Evolutionary conservation across 2,329 filamentous ascomycete species (phyloP), one percentile per base, ranked within the genome.

Genomic region (Plectosphaerella plurivora): DNA sequence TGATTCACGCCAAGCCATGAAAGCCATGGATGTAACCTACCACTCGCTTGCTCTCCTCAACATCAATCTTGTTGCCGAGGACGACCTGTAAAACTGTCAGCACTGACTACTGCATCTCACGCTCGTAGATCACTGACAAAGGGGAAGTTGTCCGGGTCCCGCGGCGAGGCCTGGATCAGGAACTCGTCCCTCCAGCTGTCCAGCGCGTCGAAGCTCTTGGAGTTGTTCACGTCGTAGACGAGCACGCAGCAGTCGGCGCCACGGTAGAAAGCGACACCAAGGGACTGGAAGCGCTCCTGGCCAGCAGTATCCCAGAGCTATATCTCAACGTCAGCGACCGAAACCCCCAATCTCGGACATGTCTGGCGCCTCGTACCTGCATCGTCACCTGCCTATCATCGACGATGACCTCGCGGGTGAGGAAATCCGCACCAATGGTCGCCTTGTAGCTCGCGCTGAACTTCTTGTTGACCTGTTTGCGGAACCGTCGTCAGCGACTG

Each of bases 371-470:
- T 51, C 70, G 51, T 79, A 90, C 89, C 87, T 97, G 94, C 91
- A 99, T 97, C 36, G 94, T 99, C 60, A 99, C 94, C 67, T 97
- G 84, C 68, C 93, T 84, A 74, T 97, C 94, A 73, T 97, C 94
- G 51, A 99, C 93, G 59, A 97, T 79, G 41, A 99, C 94, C 77
- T 99, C 94, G 71, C 96, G 95, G 52, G 94, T 99, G 56, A 99
- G 80, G 74, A 99, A 99, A 73, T 99, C 94, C 70, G 94, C 94
- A 61, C 94, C 94, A 70, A 99, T 99, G 45, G 94, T 99, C 55
- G 94, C 94, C 78, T 99, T 99, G 85, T 99, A 99, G 78, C 92
- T 97, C 61, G 92, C 93, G 71, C 92, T 97, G 79, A 99, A 99
- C 73, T 99, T 97, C 79, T 99, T 99, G 81, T 99, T 99, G 83